Base-by-base conservation (phyloP, 73 alveolate genomes). In the Effrenium voratum region DNA sequence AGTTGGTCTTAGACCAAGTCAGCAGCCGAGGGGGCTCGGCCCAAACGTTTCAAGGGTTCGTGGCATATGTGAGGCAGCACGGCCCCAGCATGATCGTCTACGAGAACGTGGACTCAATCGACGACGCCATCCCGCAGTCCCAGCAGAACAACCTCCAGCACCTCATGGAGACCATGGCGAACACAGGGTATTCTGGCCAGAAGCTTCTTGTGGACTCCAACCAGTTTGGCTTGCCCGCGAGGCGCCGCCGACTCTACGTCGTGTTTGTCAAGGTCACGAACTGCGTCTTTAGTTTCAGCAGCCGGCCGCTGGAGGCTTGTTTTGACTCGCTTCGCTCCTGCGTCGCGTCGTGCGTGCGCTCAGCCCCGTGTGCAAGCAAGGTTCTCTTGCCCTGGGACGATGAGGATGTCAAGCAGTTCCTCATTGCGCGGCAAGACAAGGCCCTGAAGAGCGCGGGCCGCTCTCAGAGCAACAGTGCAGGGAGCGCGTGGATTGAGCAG, bases 311-410 rank as follows among this genome's bases (percentile, higher is more conserved):
- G 93, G 22, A 80, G 45, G 15, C 6, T 44, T 66, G 44, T 57
- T 36, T 57, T 22, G 66, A 44, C 44, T 36, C 36, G 81, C 57
- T 85, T 46, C 38, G 47, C 50, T 15, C 16, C 63, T 13, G 34
- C 59, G 93, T 85, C 34, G 57, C 93, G 40, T 85, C 93, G n/a
- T 85, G 93, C 45, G 43, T 59, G 80, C 57, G 93, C 15, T 85
- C 93, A 38, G 57, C 93, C 24, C 93, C 93, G 32, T 85, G 81
- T 28, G 93, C 81, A 15, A 19, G 34, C 15, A n/a, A 59, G 30
- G n/a, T 85, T 34, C 60, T 85, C 32, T 41, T 85, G n/a, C 36
- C 52, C 44, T 19, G 66, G 44, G 3, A 45, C n/a, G 36, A 44
- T 19, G 47, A 38, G 1, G 93, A 22, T 2, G 93, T 50, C 40